Base-by-base conservation (phyloP, 2,329 filamentous ascomycete genomes). In the Neopestalotiopsis clavispora region DNA sequence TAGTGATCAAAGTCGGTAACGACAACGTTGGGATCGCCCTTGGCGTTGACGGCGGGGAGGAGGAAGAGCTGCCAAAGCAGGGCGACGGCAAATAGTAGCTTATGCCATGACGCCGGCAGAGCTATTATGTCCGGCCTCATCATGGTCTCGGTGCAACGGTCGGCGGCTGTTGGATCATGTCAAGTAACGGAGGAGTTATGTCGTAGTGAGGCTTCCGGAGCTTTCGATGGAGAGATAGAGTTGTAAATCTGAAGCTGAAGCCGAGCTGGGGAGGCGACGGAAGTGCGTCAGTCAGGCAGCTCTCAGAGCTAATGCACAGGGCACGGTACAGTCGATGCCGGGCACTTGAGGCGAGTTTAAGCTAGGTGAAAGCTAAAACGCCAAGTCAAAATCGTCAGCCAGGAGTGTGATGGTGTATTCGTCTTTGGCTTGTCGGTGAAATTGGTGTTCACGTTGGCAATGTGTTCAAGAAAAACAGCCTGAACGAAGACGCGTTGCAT, bases 11-110 rank as follows among this genome's bases (percentile, higher is more conserved):
- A 93, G 61, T 86, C 81, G 66, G 84, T 92, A 69, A 85, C 82
- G 71, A 86, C 84, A 75, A 97, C 86, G 68, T 85, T 85, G 30
- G 95, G 95, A 63, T 85, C 84, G 76, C 90, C 87, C 75, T 91
- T 91, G 67, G 89, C 83, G 72, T 83, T 74, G 72, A 75, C 76
- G 73, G 80, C 80, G 65, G 78, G 69, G 78, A 78, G 81, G 65
- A 79, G 71, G 49, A 82, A 73, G 65, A 81, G 73, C 64, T 70
- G 69, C 62, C 67, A 64, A 30, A 70, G 45, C 32, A 66, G 38
- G 49, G 65, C 28, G 4, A 57, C 45, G 40, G 63, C 42, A 78
- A 70, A 38, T 4, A 70, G 60, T 28, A 59, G n/a, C 4, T 38
- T 63, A 23, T 40, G 67, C 69, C 69, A 70, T 64, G 56, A 49